Base-by-base conservation (phyloP, 1,139 yeast genomes). In the Saccharomyces uvarum region DNA sequence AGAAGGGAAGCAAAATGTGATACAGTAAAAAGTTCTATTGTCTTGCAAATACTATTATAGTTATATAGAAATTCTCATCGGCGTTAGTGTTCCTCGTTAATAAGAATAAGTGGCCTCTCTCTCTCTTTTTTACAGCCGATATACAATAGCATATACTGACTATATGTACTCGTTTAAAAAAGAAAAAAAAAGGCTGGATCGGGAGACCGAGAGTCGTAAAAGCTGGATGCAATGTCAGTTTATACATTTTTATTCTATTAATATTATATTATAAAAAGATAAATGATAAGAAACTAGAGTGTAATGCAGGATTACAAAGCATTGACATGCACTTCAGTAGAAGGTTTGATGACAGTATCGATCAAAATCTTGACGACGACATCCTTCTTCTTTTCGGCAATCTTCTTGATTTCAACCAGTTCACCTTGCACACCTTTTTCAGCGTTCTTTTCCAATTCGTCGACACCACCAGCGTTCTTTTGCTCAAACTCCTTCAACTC, bases 301-400 rank as follows among this genome's bases (percentile, higher is more conserved):
- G 44, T 38, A 38, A 38, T 16, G 44, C 44, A 21, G 19, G 41
- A 52, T 57, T 52, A 59, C 50, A 53, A 53, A 59, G 95, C 95
- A 71, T 90, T 90, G 70, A 83, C 75, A 73, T 89, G 97, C 68
- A 88, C 77, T 70, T 83, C 88, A 51, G 96, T 93, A 54, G 80
- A 81, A 63, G 97, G 95, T 59, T 81, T 76, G 59, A 82, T 80
- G 58, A 91, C 88, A 44, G 97, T 89, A 50, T 84, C 88, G 53
- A 90, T 82, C 68, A 93, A 80, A 69, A 86, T 75, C 69, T 86
- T 81, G 58, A 88, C 83, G 52, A 93, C 97, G 29, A 76, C 77
- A 14, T 70, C 69, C 72, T 86, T 82, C 75, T 88, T 87, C 52
- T 77, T 77, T 26, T 77, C 73, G 50, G 86, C 89, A 57, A 82